These are phyloP conservation scores for Yamadazyma ubonensis DNA, from an alignment of 805 yeast species.

Conservation along the genomic window DNA sequence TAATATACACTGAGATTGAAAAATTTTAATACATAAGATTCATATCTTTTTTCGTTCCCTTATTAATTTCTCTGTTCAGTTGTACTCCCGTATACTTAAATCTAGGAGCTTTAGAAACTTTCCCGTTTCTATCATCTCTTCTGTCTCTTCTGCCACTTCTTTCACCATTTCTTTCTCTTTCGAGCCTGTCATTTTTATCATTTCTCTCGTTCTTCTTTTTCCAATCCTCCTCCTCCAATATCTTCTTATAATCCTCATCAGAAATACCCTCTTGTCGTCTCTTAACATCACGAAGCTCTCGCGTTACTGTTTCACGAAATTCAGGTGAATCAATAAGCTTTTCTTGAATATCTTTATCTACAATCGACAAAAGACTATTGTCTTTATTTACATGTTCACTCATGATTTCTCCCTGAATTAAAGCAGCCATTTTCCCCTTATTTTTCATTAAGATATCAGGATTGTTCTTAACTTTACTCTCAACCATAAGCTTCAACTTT, in stretches of 20 bases:
- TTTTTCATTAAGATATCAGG: slow-evolving; percentile 49
- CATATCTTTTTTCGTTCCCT: too few species aligned
- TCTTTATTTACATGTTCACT: slow-evolving; percentile 21
- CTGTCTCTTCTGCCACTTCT: slow-evolving; percentile 21
- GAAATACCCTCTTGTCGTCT: slow-evolving; percentile 33
- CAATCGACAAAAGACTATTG: slow-evolving; percentile 34
- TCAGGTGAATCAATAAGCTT: slow-evolving; percentile 43
- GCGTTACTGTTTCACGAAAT: slow-evolving; percentile 31
- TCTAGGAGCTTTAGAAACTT: slow-evolving; percentile 39
- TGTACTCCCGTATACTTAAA: slow-evolving; percentile 9
- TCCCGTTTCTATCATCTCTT: slow-evolving; percentile 17
- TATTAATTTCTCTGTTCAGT: background rate
- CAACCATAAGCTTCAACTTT: slow-evolving; percentile 43
- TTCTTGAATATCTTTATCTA: slow-evolving; percentile 45
- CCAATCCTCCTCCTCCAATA: slow-evolving; percentile 21
- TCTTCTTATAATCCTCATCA: slow-evolving; percentile 39
- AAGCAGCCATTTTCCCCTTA: slow-evolving; percentile 50
- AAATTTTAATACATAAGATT: too few species aligned
- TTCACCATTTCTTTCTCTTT: slow-evolving; percentile 35
- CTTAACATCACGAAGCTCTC: slow-evolving; percentile 34
- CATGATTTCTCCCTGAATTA: slow-evolving; percentile 52
- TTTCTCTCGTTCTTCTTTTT: background rate
- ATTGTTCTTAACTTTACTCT: slow-evolving; percentile 45
- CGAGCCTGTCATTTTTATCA: too few species aligned
- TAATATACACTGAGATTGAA: too few species aligned